Percentiles rank a stretch among this genome's conserved stretches.
Evolutionary conservation across 163 green algal genomes (phyloP).

Genomic region (Prototheca stagnorum): DNA sequence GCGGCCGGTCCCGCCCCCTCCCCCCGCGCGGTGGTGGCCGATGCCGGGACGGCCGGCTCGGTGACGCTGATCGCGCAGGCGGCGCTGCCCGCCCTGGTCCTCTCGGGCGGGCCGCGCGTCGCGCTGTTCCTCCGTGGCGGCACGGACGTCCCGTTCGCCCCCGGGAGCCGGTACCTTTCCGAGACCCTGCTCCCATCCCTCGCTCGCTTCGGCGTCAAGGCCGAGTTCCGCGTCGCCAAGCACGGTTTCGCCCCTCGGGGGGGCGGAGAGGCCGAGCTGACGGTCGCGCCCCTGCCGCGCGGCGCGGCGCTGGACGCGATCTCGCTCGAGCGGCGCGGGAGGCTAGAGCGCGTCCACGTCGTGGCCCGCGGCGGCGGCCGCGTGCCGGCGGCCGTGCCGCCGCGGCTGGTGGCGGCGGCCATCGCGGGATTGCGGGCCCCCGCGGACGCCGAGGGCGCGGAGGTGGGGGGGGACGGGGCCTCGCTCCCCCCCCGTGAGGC

Average conservation of each 20-base stretch:
- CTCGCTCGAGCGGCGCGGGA: slow-evolving; percentile 26
- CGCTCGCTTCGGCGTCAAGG: slow-evolving; percentile 20
- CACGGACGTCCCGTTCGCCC: slow-evolving; percentile 62
- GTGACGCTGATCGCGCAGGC: slow-evolving; percentile 62
- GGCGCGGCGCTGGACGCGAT: slow-evolving; percentile 32
- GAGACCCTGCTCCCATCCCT: slow-evolving; percentile 60
- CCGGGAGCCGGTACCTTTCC: slow-evolving; percentile 48
- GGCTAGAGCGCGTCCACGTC: slow-evolving; percentile 16
- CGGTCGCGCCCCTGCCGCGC: slow-evolving; percentile 16
- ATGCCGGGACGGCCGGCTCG: slow-evolving; percentile 56
- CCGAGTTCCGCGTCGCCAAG: slow-evolving; percentile 17
- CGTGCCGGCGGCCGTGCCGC: slow-evolving; percentile 7
- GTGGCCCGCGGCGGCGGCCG: slow-evolving; percentile 26
- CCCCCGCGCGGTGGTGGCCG: slow-evolving; percentile 23
- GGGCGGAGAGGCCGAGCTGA: slow-evolving; percentile 32
- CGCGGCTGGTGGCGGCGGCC: slow-evolving; percentile 28
- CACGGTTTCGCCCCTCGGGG: slow-evolving; percentile 46
- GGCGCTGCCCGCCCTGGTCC: slow-evolving; percentile 44
- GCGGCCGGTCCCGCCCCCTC: too few species aligned
- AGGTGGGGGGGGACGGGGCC: neutral
- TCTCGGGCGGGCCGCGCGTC: slow-evolving; percentile 2
- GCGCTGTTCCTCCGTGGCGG: slow-evolving; percentile 42
- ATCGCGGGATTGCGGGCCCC: too few species aligned
- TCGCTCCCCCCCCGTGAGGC: neutral
- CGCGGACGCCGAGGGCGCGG: neutral